Conservation (phyloP, 306 rosid species). For the Sophora flavescens region DNA sequence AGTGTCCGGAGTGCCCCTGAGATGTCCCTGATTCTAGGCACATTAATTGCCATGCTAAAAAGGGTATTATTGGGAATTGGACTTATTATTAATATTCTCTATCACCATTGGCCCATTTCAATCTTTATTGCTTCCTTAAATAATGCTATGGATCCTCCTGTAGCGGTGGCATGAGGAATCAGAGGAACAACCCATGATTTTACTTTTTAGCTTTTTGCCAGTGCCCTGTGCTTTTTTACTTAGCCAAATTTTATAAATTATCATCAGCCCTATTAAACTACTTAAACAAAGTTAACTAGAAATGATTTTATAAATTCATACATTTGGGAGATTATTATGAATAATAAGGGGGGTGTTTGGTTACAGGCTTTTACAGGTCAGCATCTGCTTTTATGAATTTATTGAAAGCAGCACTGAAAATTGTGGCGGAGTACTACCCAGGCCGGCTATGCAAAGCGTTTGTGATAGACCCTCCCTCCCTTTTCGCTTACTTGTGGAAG, state of each 20-base stretch:
- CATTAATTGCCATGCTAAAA: constrained; percentile 30
- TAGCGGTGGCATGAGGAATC: constrained; percentile 34
- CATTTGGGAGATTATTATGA: not conserved
- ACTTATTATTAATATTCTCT: constrained; percentile 42
- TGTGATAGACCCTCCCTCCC: constrained; percentile 89
- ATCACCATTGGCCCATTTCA: constrained; percentile 58
- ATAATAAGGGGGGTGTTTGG: not conserved
- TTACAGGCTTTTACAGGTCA: constrained; percentile 92
- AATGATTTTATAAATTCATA: not conserved
- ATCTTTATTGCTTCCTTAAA: constrained; percentile 62
- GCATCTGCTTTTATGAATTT: constrained; percentile 90
- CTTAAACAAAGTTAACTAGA: not conserved
- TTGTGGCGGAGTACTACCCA: constrained; percentile 83
- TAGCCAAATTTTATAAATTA: constrained; percentile 31
- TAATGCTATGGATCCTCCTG: constrained; percentile 36
- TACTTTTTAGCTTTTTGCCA: constrained; percentile 51
- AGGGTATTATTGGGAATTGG: constrained; percentile 81
- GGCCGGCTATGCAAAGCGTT: constrained; percentile 73
- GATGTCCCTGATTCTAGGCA: constrained; percentile 51
- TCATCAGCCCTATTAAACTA: constrained; percentile 5
- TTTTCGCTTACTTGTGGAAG: constrained; percentile 96
- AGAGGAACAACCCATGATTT: constrained; percentile 53
- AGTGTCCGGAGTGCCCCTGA: constrained; percentile 84
- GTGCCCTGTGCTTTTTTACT: not conserved
- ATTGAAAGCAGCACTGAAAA: constrained; percentile 73